A percentile compares a stretch with the other conserved stretches of the same genome.
phyloP scores from a whole-genome alignment of 1,284 basidiomycete species.

The Gastroboletus turbinatus region DNA sequence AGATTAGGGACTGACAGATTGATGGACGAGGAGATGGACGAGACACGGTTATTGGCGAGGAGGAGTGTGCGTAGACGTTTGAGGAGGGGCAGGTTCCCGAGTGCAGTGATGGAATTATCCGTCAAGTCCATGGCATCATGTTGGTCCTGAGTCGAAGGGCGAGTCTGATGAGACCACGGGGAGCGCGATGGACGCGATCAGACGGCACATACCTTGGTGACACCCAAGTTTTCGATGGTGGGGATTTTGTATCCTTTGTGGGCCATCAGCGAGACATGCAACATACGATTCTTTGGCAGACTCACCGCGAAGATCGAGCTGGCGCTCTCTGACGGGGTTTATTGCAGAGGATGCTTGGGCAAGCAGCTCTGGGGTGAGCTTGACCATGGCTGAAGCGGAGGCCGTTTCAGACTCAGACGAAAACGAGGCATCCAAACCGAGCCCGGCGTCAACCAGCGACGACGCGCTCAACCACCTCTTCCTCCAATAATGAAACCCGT shows the following conservation, averaged over 20 bases:
- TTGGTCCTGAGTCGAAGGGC: conserved; percentile 61
- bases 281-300: conserved; percentile 21
- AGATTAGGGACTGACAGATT: conserved; percentile 85
- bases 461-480: conserved; percentile 10
- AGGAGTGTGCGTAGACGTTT: conserved; percentile 78
- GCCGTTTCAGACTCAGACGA: conserved; percentile 50
- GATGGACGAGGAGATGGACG: conserved; percentile 78
- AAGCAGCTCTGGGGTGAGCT: conserved; percentile 91
- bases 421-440: conserved; percentile 28
- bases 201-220: conserved; percentile 70
- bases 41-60: conserved; percentile 87
- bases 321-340: conserved; percentile 91
- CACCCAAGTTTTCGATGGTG: conserved; percentile 98
- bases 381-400: conserved; percentile 54
- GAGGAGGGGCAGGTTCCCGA: conserved; percentile 86
- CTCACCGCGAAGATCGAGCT: conserved; percentile 91
- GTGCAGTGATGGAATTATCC: conserved; percentile 88
- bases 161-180: conserved; percentile 13
- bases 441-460: conserved; percentile 9
- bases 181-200: conserved; percentile 18
- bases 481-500: conserved; percentile 64
- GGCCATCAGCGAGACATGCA: conserved; percentile 25
- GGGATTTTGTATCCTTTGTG: conserved; percentile 92
- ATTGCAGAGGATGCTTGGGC: conserved; percentile 75
- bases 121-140: conserved; percentile 95